Evolutionary conservation across 768 basidiomycete species (phyloP), one percentile per base, ranked within the genome.

Genomic region (Mycena polygramma): DNA sequence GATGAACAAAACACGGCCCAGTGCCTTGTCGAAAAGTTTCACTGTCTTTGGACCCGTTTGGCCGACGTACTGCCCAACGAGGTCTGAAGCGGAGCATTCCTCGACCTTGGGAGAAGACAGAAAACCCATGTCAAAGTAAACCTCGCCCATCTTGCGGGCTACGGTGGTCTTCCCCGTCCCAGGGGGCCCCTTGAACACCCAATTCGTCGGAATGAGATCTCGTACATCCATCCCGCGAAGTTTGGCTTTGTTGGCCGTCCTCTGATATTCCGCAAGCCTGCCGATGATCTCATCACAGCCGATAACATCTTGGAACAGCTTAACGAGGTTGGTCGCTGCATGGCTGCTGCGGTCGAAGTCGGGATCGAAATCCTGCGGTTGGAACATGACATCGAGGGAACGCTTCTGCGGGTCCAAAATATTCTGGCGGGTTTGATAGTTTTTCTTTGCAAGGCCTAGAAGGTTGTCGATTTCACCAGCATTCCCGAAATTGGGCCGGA

Each of bases 181-280:
- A 88, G 91, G 92, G 7, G 91, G 92, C 0, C 92, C 91, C 73
- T 90, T 92, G 83, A 93, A 92, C 2, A 92, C 79, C 82, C 92
- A 93, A 63, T 85, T 91, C 22, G 87, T 91, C 0, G 91, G 91
- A 48, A 92, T 86, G 19, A 83, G 80, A n/a, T 85, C 81, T 5
- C 86, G 82, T 22, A 83, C 77, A 68, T 90, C 85, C 43, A 82
- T 75, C 4, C 83, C 82, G 37, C 80, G 76, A 0, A 71, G 73
- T 73, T 86, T 87, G 77, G 85, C 82, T 20, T 73, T 77, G 5
- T 69, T 74, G 2, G 88, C 86, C 37, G 89, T 83, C 57, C 82
- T 78, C 73, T 92, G 92, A 65, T 86, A 91, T 17, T 79, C 76
- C n/a, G 77, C 74, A 1, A 92, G 79, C 69, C 84, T 87, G 55